Conservation (phyloP, 2,329 filamentous ascomycete genomes). For the Fusarium miscanthi region DNA sequence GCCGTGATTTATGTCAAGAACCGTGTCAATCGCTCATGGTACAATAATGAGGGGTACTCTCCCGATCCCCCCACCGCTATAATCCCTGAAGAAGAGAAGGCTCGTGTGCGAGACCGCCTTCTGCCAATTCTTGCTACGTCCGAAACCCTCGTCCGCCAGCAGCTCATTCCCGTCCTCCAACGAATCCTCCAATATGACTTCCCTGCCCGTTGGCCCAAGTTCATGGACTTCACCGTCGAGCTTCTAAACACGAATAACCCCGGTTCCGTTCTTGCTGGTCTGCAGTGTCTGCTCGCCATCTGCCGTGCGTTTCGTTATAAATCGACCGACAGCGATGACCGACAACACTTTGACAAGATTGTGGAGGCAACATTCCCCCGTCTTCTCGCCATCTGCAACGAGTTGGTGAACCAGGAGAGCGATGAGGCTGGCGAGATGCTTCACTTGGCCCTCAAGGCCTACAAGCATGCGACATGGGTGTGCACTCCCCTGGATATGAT, state of each 20-base stretch:
- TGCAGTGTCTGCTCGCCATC: conserved; percentile 93
- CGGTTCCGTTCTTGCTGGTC: conserved; percentile 87
- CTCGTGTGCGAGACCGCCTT: conserved; percentile 85
- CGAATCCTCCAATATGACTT: conserved; percentile 97
- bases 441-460: conserved; percentile 92
- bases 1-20: conserved; percentile 99
- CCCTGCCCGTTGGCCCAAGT: conserved; percentile 91
- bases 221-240: conserved; percentile 91
- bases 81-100: conserved; percentile 91
- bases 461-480: conserved; percentile 98
- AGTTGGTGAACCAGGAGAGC: conserved; percentile 89
- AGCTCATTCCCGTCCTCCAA: conserved; percentile 93
- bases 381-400: conserved; percentile 86
- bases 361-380: conserved; percentile 91
- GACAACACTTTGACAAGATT: conserved; percentile 92
- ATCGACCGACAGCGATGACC: conserved; percentile 76
- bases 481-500: conserved; percentile 23
- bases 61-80: conserved; percentile 66
- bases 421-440: conserved; percentile 97
- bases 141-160: conserved; percentile 83
- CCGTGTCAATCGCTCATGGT: conserved; percentile 93
- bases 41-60: conserved; percentile 78
- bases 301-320: conserved; percentile 98
- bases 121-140: conserved; percentile 89
- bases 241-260: conserved; percentile 89